Base-by-base conservation (phyloP, 2,329 filamentous ascomycete genomes). In the Diaporthe sp. region DNA sequence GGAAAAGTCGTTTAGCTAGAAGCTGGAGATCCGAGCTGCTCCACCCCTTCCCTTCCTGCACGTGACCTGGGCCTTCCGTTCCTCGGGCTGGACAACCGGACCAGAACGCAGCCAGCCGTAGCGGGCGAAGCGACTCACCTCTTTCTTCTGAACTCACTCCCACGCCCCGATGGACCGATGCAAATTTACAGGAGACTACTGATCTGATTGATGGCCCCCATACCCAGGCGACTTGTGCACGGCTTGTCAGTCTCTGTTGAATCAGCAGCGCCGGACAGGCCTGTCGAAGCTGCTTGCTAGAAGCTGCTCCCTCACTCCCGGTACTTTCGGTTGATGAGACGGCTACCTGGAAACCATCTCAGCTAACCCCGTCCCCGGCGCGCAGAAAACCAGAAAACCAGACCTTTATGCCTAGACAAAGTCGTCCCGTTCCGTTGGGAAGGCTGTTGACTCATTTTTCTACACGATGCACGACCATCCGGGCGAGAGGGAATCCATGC, bases 1-100 rank as follows among this genome's bases (percentile, higher is more conserved):
- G 44, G 63, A 68, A 68, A 68, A 68, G 63, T 68, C 63, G 44
- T 63, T 72, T 60, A 76, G 61, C 72, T 70, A 71, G 75, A 76
- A 72, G 71, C 71, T 72, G 71, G 71, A 72, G 57, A 61, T 72
- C 71, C 71, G 71, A 71, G 68, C 57, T 61, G 57, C 71, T 60
- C 71, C 71, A 51, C 44, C 47, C 71, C 12, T 13, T 15, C 25
- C 22, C n/a, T 51, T 53, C 12, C 37, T 28, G 57, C 70, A 72
- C 70, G 70, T 72, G 70, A 72, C 58, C 47, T 55, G 31, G 31
- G 31, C 28, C 34, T 34, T 17, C 28, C 37, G 13, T 31, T 44
- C 17, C 28, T 37, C 37, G 37, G 37, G 20, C 63, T 67, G 44
- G 44, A 9, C 20, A 17, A 51, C 63, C 28, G 63, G 63, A 15